Evolutionary conservation across 225 moss, liverwort and hornwort species (phyloP).

Genomic region (Pleurozium schreberi): DNA sequence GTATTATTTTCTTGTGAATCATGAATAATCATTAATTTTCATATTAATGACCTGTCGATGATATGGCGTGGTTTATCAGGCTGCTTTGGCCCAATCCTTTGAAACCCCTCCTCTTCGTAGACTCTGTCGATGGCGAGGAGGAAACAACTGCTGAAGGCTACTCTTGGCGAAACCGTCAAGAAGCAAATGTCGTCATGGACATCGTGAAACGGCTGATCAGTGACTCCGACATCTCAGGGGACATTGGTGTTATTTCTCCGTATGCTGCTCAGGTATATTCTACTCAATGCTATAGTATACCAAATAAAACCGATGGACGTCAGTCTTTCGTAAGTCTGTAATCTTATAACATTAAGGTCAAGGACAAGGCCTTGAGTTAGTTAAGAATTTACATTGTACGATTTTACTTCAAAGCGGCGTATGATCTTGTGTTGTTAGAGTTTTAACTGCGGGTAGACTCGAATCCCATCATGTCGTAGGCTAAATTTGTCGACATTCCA

Average conservation of each 20-base stretch:
- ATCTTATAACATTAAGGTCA: not conserved
- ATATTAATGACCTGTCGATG: not conserved
- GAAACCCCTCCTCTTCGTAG: slow-evolving; percentile 70
- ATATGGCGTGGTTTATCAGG: slow-evolving; percentile 21
- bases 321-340: not conserved
- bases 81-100: slow-evolving; percentile 62
- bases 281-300: not conserved
- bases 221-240: slow-evolving; percentile 28
- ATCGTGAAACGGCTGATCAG: slow-evolving; percentile 40
- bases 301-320: not conserved
- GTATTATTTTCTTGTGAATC: not conserved
- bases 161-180: slow-evolving; percentile 74
- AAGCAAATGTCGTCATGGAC: slow-evolving; percentile 53
- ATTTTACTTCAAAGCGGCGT: not conserved
- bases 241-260: slow-evolving; percentile 78
- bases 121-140: slow-evolving; percentile 59
- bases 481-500: not conserved
- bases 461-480: not conserved
- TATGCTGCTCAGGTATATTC: slow-evolving; percentile 76
- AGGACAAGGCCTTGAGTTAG: not conserved
- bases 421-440: not conserved
- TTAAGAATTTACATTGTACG: not conserved
- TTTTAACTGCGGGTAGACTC: not conserved
- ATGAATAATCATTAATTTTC: not conserved
- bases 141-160: slow-evolving; percentile 63